Evolutionary conservation across 2,329 filamentous ascomycete species (phyloP).

Genomic region (Exophiala viscosa): DNA sequence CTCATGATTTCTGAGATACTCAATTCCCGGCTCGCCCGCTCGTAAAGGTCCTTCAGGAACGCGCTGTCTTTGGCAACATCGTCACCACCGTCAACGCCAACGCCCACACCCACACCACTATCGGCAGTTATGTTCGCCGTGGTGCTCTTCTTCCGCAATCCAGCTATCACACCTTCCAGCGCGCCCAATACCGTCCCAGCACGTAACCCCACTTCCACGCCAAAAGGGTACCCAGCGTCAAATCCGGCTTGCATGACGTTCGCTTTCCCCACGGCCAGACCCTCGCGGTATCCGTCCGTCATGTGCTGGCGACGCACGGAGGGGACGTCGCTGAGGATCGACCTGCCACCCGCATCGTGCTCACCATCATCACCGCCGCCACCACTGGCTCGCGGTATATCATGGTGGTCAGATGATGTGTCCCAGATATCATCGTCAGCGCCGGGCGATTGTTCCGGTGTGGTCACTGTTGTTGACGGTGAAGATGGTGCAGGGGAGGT

Average conservation of each 20-base stretch:
- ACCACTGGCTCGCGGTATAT: background rate
- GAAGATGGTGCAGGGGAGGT: conserved; percentile 5
- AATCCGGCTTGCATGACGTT: conserved; percentile 79
- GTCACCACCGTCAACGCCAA: background rate
- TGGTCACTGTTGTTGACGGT: conserved; percentile 19
- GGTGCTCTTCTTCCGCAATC: background rate
- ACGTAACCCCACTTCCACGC: conserved; percentile 71
- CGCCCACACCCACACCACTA: background rate
- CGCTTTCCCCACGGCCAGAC: conserved; percentile 71
- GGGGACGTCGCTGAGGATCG: conserved; percentile 62
- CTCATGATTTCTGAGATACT: conserved; percentile 23
- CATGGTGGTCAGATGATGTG: conserved; percentile 20
- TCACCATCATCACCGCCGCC: background rate
- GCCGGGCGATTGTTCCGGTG: conserved; percentile 18
- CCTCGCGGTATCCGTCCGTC: conserved; percentile 87
- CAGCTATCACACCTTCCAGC: conserved; percentile 64
- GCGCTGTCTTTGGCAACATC: background rate
- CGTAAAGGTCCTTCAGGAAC: conserved; percentile 10
- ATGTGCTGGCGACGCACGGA: conserved; percentile 72
- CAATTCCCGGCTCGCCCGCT: conserved; percentile 19
- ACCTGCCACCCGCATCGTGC: background rate
- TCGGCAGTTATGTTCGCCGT: background rate
- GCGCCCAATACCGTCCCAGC: conserved; percentile 73
- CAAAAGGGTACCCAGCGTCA: conserved; percentile 83
- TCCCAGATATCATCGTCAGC: conserved; percentile 26